Base-by-base conservation (phyloP, 1,139 yeast species). In the Yamadazyma diospyri region DNA sequence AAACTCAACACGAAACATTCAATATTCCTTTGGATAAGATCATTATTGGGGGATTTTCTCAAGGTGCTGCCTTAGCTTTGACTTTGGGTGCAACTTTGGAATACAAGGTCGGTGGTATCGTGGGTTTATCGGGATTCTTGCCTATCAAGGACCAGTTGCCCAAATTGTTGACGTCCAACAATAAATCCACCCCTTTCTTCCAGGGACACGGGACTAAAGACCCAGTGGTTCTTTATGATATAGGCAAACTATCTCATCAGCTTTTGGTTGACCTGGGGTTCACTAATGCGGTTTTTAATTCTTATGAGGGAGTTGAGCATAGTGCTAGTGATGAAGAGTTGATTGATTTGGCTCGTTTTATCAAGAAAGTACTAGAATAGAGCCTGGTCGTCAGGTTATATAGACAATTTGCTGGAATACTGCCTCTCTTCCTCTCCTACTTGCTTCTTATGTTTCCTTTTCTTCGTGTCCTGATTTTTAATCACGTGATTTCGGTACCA, bases 1-100 rank as follows among this genome's bases (percentile, higher is more conserved):
- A 72, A 16, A 81, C 81, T 40, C 89, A 87, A 53, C 66, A 77
- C 11, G 73, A 70, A 6, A 55, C 55, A 5, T 42, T 57, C 35
- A 84, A 94, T 3, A 73, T 89, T 23, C 74, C 81, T 2, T 62
- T 88, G 0, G 79, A 82, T 23, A 74, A 81, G 34, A 82, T 92
- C 32, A 68, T 92, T 11, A 64, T 92, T 41, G 97, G 97, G 22
- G 98, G 98, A 1, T 92, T 92, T 53, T 81, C 94, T 6, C 98
- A 92, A 59, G 98, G 98, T 38, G 95, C 88, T 31, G 92, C 95
- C 1, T 45, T 89, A 9, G 62, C 94, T 1, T 61, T 85, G 38
- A 89, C 88, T 2, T 53, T 68, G 7, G 45, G 53, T n/a, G 42
- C 69, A 1, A 42, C 56, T 24, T 56, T 72, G 26, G 78, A 81